Conservation (phyloP, 1,284 basidiomycete species). For the Leccinum huronense region DNA sequence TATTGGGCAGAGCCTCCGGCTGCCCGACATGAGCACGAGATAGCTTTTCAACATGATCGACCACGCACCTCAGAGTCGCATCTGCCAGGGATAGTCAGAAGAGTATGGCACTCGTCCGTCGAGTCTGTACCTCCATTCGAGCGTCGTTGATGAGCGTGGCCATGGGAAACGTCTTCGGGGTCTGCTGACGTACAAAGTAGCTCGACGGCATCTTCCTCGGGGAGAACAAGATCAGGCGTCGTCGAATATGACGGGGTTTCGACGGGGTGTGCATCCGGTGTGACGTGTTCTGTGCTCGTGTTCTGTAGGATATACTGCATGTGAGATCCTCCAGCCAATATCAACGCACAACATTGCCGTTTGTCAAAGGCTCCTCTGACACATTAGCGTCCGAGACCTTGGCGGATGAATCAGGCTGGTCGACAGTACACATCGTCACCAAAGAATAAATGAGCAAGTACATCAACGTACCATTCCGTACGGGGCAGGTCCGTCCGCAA, state of each 20-base stretch:
- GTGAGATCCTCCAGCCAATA: not conserved
- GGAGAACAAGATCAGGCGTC: conserved; percentile 25
- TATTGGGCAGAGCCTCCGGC: conserved; percentile 3
- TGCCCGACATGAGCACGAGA: conserved; percentile 15
- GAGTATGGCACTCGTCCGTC: conserved; percentile 22
- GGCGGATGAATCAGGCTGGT: not conserved
- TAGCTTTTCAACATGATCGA: not conserved
- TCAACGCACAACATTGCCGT: not conserved
- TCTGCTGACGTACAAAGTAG: not conserved
- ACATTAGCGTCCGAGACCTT: not conserved
- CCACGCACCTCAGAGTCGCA: conserved; percentile 19
- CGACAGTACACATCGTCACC: not conserved
- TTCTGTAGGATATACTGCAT: conserved; percentile 7
- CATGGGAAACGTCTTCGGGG: not conserved
- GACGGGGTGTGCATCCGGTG: not conserved
- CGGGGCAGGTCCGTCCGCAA: not conserved
- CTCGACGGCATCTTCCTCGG: conserved; percentile 10
- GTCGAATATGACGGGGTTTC: not conserved
- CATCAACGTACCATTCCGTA: not conserved
- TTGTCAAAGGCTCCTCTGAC: not conserved
- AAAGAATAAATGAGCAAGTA: not conserved
- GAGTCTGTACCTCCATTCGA: conserved; percentile 16
- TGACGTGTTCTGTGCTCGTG: not conserved
- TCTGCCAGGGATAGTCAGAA: conserved; percentile 9
- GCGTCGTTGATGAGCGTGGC: not conserved